These are phyloP conservation scores for Carex scoparia DNA, from an alignment of 176 grass and related monocot genomes.

Conservation along the genomic window DNA sequence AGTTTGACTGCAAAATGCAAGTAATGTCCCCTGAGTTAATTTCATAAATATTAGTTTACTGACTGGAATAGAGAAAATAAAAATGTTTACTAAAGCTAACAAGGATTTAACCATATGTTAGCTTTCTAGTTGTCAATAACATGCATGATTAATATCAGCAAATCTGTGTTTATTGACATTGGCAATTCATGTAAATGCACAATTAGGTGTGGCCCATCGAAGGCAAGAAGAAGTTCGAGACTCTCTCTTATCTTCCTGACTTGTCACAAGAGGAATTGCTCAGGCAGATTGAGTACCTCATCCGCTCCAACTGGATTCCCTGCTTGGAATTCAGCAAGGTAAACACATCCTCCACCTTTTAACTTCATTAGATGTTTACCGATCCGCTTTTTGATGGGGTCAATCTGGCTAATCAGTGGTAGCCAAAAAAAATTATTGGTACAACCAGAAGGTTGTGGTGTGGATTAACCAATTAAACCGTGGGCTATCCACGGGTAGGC, in stretches of 20 bases:
- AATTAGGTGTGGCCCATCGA: constrained; percentile 36
- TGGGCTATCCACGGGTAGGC: too few relatives aligned
- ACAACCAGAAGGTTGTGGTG: too few relatives aligned
- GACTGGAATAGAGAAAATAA: not conserved
- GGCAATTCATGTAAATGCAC: not conserved
- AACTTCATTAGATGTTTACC: not conserved
- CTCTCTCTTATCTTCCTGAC: constrained; percentile 34
- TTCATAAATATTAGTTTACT: not conserved
- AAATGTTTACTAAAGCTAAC: not conserved
- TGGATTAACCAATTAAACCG: too few relatives aligned
- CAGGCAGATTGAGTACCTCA: constrained; percentile 41
- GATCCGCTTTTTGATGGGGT: not conserved
- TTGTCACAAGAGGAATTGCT: constrained; percentile 22
- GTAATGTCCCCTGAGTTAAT: not conserved
- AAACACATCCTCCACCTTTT: not conserved
- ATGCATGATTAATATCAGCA: not conserved
- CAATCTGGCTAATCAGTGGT: not conserved
- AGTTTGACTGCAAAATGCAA: not conserved
- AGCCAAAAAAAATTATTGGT: too few relatives aligned
- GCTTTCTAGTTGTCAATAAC: not conserved
- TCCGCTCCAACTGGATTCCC: constrained; percentile 31
- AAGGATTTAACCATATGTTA: not conserved
- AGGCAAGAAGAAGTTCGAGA: constrained; percentile 41
- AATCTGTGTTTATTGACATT: not conserved
- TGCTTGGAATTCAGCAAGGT: constrained; percentile 43